Conservation (phyloP, 129 eudicot species). For the Lactuca saligna region DNA sequence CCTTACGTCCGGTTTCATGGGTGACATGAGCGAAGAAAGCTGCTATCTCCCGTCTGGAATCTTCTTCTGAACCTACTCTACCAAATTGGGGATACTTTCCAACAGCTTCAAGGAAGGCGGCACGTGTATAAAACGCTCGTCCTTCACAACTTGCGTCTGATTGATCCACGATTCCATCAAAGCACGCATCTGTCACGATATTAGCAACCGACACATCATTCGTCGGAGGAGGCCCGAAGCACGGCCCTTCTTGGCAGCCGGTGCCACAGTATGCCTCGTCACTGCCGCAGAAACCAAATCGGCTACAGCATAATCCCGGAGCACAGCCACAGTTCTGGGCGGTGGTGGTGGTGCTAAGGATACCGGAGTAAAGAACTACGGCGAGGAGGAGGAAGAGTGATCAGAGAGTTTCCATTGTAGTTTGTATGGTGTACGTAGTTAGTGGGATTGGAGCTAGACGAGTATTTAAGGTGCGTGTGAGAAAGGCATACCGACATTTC, state of each 20-base stretch:
- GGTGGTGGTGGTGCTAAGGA: conserved; percentile 5
- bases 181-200: conserved; percentile 21
- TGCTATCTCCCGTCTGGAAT: conserved; percentile 29
- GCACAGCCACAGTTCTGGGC: conserved; percentile 23
- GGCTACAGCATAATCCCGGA: conserved; percentile 18
- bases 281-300: conserved; percentile 18
- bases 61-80: conserved; percentile 20
- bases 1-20: conserved; percentile 30
- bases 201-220: conserved; percentile 17
- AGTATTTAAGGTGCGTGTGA: background rate
- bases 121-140: conserved; percentile 17
- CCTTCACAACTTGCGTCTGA: conserved; percentile 16
- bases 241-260: conserved; percentile 22
- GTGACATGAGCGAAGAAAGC: conserved; percentile 41
- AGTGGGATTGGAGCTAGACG: background rate
- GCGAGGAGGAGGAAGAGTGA: background rate
- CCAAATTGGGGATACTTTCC: conserved; percentile 23
- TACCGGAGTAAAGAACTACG: conserved; percentile 5
- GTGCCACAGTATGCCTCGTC: conserved; percentile 1
- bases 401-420: conserved; percentile 13
- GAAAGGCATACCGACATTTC: background rate
- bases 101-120: conserved; percentile 22
- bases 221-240: conserved; percentile 15
- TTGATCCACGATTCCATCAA: conserved; percentile 5
- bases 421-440: background rate